Conservation (phyloP, 345 rosid species). For the Garcia nutans region DNA sequence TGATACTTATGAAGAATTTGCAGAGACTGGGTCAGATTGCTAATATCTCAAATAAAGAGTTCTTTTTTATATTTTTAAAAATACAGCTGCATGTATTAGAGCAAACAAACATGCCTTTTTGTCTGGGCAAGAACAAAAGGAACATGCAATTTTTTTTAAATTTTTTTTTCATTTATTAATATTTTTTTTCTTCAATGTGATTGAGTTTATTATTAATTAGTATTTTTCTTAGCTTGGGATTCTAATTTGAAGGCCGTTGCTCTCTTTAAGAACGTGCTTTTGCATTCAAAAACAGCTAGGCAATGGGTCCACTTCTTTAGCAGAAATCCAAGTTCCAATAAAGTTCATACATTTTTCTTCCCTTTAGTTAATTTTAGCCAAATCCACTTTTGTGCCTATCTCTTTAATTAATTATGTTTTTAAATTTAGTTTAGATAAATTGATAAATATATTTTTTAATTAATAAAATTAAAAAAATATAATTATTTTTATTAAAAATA, state of each 20-base stretch:
- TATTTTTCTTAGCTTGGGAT: background rate
- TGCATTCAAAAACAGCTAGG: constrained; percentile 18
- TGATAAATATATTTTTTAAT: no score
- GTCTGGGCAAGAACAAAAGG: constrained; percentile 15
- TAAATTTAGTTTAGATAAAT: no score
- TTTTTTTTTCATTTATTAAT: background rate
- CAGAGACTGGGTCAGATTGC: constrained; percentile 1
- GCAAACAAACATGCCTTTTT: constrained; percentile 24
- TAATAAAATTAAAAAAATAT: no score
- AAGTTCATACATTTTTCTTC: background rate
- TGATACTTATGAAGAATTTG: background rate
- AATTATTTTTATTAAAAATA: no score
- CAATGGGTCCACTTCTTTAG: background rate
- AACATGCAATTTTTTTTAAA: background rate
- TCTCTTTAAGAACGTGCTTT: constrained; percentile 14
- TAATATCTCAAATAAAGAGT: background rate
- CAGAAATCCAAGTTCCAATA: constrained; percentile 19
- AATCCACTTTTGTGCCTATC: background rate
- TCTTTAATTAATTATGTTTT: no score
- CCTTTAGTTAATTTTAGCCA: background rate
- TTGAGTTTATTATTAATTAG: background rate
- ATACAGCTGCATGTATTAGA: background rate
- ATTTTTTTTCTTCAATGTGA: background rate
- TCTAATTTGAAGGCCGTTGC: constrained; percentile 1
- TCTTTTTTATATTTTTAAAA: background rate